Percentiles rank a stretch among this genome's conserved stretches.
phyloP scores from a whole-genome alignment of 768 basidiomycete species.

The Cyclocybe cylindracea region DNA sequence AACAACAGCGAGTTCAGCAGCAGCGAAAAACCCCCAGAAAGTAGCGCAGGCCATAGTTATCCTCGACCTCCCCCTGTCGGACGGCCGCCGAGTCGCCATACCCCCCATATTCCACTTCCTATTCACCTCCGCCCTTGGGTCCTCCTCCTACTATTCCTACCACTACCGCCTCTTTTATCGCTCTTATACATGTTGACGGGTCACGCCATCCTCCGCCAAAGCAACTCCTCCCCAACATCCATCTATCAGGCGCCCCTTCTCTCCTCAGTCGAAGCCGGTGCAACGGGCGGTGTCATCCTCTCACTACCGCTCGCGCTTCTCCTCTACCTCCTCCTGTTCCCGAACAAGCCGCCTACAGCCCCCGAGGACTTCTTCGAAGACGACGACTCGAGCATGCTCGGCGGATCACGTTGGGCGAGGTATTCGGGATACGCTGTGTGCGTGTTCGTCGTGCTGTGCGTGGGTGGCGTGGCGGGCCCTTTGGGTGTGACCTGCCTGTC shows the following conservation, averaged over 20 bases:
- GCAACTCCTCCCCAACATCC: constrained; percentile 11
- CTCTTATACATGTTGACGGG: constrained; percentile 30
- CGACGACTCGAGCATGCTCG: constrained; percentile 17
- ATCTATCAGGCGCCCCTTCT: constrained; percentile 23
- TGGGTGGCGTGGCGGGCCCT: constrained; percentile 30
- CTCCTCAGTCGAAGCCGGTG: constrained; percentile 32
- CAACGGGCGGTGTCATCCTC: constrained; percentile 34
- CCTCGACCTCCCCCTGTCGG: neutral
- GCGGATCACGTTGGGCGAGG: constrained; percentile 4
- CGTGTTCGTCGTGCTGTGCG: constrained; percentile 16
- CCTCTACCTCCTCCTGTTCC: constrained; percentile 29
- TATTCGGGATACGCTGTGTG: constrained; percentile 17
- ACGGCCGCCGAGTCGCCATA: constrained; percentile 1
- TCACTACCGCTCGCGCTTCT: constrained; percentile 31
- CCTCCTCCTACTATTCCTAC: constrained; percentile 29
- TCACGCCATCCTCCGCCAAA: constrained; percentile 29
- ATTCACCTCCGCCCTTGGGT: constrained; percentile 13
- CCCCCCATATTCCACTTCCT: constrained; percentile 4
- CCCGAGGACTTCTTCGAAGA: constrained; percentile 39
- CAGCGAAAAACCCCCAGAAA: constrained; percentile 11
- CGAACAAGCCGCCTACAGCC: constrained; percentile 15
- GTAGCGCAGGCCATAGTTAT: neutral
- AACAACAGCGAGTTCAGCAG: constrained; percentile 6
- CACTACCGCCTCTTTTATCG: constrained; percentile 33
- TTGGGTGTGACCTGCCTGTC: constrained; percentile 34